A percentile compares a stretch with the other conserved stretches of the same genome.
These are phyloP conservation scores for Vicia sativa DNA, from an alignment of 306 rosid species.

Conservation along the genomic window DNA sequence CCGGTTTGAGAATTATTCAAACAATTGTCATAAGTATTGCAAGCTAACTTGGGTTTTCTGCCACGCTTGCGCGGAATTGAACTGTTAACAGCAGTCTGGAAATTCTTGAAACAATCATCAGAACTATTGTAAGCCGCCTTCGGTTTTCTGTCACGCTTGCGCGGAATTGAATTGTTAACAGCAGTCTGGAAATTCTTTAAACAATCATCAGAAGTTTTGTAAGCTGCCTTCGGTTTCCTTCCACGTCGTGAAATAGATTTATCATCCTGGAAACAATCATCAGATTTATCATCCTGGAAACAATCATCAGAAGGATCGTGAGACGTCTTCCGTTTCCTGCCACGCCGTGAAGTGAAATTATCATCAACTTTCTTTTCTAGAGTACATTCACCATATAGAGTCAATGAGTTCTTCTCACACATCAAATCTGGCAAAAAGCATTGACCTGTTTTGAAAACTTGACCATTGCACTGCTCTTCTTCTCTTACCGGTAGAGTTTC, in stretches of 20 bases:
- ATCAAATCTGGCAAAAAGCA: constrained; percentile 44
- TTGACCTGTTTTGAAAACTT: constrained; percentile 1
- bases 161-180: not conserved
- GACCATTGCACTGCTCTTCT: constrained; percentile 41
- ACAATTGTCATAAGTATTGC: constrained; percentile 36
- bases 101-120: not conserved
- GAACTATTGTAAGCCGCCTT: not conserved
- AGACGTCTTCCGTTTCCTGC: constrained; percentile 51
- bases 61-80: constrained; percentile 1
- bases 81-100: not conserved
- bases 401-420: constrained; percentile 40
- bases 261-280: constrained; percentile 16
- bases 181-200: not conserved
- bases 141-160: constrained; percentile 5
- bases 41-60: not conserved
- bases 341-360: not conserved
- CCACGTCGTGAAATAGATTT: not conserved
- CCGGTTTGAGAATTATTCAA: constrained; percentile 28
- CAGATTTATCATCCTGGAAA: constrained; percentile 6
- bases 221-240: not conserved
- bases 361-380: constrained; percentile 38
- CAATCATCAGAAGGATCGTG: constrained; percentile 35
- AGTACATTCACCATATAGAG: constrained; percentile 32
- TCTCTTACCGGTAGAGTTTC: constrained; percentile 37
- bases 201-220: not conserved